A percentile compares a stretch with the other conserved stretches of the same genome.
Evolutionary conservation across 139 green algal genomes (phyloP).

Genomic region (Tetratostichococcus sp.): DNA sequence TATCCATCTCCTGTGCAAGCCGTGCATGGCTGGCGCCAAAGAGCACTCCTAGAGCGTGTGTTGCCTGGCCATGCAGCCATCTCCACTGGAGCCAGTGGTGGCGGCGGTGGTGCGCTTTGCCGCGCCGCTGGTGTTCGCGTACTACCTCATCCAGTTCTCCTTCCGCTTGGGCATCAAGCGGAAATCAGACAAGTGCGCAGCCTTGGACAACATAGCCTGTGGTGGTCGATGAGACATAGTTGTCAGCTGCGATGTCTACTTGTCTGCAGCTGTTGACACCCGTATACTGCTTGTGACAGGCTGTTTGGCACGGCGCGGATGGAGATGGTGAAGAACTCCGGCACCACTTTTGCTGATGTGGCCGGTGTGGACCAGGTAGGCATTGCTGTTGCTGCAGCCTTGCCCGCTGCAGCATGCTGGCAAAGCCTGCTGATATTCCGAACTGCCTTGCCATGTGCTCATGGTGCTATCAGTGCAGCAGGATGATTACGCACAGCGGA

Average conservation of each 20-base stretch:
- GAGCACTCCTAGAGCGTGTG: too few relatives aligned
- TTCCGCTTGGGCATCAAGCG: conserved; percentile 26
- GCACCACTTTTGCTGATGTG: conserved; percentile 61
- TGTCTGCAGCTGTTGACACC: too few relatives aligned
- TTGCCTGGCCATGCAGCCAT: neutral
- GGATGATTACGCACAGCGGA: too few relatives aligned
- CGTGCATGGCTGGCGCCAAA: too few relatives aligned
- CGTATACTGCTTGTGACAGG: conserved; percentile 3
- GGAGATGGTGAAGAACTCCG: conserved; percentile 47
- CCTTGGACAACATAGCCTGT: too few relatives aligned
- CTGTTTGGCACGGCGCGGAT: conserved; percentile 60
- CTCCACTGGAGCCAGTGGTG: conserved; percentile 11
- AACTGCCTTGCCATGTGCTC: too few relatives aligned
- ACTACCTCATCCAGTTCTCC: conserved; percentile 43
- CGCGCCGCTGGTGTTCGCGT: conserved; percentile 43
- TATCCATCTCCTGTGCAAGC: too few relatives aligned
- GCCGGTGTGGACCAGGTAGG: conserved; percentile 56
- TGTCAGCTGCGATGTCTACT: too few relatives aligned
- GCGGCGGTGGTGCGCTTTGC: conserved; percentile 27
- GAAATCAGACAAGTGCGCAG: conserved; percentile 9
- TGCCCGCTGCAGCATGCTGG: too few relatives aligned
- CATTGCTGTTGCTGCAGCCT: neutral
- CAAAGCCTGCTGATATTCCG: too few relatives aligned
- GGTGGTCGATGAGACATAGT: too few relatives aligned
- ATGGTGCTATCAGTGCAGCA: too few relatives aligned